Evolutionary conservation across 352 stramenopile species (phyloP), one percentile per base, ranked within the genome.

Genomic region (Phytophthora europaea): DNA sequence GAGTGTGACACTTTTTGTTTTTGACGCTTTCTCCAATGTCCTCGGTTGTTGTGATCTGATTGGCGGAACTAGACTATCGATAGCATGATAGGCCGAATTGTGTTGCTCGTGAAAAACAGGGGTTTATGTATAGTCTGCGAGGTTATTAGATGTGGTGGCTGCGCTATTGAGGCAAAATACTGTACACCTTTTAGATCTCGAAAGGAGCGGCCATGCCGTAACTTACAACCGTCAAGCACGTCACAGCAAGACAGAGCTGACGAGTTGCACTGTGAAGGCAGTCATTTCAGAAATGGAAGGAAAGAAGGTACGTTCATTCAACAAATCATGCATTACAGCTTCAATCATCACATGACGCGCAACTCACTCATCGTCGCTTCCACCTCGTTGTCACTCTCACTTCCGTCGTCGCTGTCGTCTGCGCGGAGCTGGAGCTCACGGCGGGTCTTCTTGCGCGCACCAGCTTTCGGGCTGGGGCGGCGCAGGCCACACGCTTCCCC

Each of bases 391-490:
- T 55, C 57, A 43, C 47, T 55, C 20, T 65, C 26, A 28, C 10
- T 26, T 51, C 20, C 55, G 20, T 51, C 59, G 31, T 38, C 34
- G 13, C 12, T 22, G n/a, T 10, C 59, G 23, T 33, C 45, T 4
- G n/a, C 47, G 8, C 47, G 26, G 28, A 65, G 47, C n/a, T 50
- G n/a, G 8, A 67, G 60, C 31, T 67, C 59, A 18, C 31, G 40
- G 28, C 18, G 20, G 13, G 65, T 75, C 66, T 72, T 68, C 61
- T 74, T 73, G 18, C 72, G 56, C 23, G 55, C 23, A 6, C 72
- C 66, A 34, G 57, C 51, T 7, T 57, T 13, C 20, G 54, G 15
- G 2, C 50, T 43, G 1, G 71, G 55, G 9, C 71, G 61, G 0
- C 65, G 61, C n/a, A 18, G 13, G 75, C 72, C 4, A 78, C 31